These are phyloP conservation scores for Xylaria polymorpha DNA, from an alignment of 2,329 filamentous ascomycete genomes.

Conservation along the genomic window DNA sequence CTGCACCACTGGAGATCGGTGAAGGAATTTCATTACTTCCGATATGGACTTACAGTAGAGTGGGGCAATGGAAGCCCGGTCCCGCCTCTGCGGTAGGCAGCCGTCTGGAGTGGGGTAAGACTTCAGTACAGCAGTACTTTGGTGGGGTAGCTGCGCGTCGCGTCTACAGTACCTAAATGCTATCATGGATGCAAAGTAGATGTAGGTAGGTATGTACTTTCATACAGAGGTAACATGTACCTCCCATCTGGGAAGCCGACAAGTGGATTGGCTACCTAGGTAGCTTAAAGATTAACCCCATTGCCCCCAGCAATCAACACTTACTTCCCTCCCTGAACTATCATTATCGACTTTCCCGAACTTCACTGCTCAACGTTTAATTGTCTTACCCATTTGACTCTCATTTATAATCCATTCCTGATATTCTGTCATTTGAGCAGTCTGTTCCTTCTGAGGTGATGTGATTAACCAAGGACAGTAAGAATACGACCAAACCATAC, in stretches of 20 bases:
- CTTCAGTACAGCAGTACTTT: background rate
- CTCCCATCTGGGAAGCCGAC: background rate
- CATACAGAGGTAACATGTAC: too few relatives aligned
- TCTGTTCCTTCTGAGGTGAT: background rate
- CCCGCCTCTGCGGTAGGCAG: background rate
- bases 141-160: background rate
- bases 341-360: background rate
- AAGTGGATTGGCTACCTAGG: too few relatives aligned
- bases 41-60: slow-evolving; percentile 20
- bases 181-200: too few relatives aligned
- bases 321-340: background rate
- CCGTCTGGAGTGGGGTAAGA: background rate
- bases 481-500: background rate
- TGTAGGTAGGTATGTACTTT: too few relatives aligned
- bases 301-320: background rate
- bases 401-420: background rate
- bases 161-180: background rate
- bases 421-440: background rate
- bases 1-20: slow-evolving; percentile 36
- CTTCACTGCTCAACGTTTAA: background rate
- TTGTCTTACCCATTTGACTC: background rate
- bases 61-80: background rate
- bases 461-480: background rate
- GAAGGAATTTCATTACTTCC: slow-evolving; percentile 47
- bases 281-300: background rate